A percentile compares a stretch with the other conserved stretches of the same genome.
Conservation (phyloP, 1,139 yeast genomes). For the Kurtzmaniella natalensis region DNA sequence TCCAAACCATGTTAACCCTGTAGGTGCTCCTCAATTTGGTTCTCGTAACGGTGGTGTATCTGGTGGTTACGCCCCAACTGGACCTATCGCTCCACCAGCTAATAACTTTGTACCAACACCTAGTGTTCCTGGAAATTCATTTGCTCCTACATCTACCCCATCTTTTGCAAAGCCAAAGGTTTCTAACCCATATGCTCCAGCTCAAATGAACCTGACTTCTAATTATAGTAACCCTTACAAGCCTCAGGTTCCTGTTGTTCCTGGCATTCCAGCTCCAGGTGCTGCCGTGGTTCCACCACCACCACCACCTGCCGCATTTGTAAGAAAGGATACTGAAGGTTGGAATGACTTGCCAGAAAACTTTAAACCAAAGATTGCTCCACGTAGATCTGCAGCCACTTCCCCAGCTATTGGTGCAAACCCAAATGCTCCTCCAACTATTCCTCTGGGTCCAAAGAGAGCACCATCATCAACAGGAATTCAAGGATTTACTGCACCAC, state of each 20-base stretch:
- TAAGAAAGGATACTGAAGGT: constrained; percentile 67
- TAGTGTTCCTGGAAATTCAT: constrained; percentile 8
- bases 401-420: constrained; percentile 32
- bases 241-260: constrained; percentile 12
- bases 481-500: constrained; percentile 27
- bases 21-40: constrained; percentile 2
- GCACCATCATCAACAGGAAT: constrained; percentile 11
- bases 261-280: constrained; percentile 1
- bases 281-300: constrained; percentile 21
- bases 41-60: constrained; percentile 2
- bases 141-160: constrained; percentile 13
- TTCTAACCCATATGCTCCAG: constrained; percentile 28
- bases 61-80: too few relatives aligned
- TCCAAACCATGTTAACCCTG: constrained; percentile 1
- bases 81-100: constrained; percentile 9
- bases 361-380: constrained; percentile 45
- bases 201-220: constrained; percentile 11
- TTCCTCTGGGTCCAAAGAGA: constrained; percentile 15
- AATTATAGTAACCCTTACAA: constrained; percentile 14
- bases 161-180: constrained; percentile 10
- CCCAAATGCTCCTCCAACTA: constrained; percentile 19
- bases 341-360: constrained; percentile 93
- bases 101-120: constrained; percentile 6
- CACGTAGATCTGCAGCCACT: constrained; percentile 49
- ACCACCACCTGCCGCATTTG: constrained; percentile 36